These are phyloP conservation scores for Primulina tabacum DNA, from an alignment of 257 asterid species.

Conservation along the genomic window DNA sequence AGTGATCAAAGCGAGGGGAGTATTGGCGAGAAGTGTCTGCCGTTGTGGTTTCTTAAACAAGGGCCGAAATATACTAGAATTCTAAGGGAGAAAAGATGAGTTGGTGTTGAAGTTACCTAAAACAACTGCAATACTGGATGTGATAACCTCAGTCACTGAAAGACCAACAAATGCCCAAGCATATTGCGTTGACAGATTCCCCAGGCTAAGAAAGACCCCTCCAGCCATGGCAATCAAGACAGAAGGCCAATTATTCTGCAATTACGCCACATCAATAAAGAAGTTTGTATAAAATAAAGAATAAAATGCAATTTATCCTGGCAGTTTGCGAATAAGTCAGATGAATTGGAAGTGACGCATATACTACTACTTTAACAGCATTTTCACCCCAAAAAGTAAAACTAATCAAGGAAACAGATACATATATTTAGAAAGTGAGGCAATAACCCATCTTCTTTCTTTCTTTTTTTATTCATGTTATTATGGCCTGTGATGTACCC, in stretches of 20 bases:
- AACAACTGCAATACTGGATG: constrained; percentile 50
- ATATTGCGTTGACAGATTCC: constrained; percentile 44
- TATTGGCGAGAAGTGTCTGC: too few relatives aligned
- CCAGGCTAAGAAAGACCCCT: constrained; percentile 42
- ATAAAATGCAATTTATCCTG: not conserved
- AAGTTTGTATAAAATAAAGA: not conserved
- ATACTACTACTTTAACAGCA: not conserved
- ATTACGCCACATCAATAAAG: not conserved
- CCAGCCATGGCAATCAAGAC: constrained; percentile 47
- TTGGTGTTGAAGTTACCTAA: constrained; percentile 32
- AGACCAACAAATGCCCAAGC: constrained; percentile 56
- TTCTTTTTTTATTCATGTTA: not conserved
- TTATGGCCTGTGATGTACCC: constrained; percentile 16
- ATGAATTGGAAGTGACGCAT: too few relatives aligned
- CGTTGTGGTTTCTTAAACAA: too few relatives aligned
- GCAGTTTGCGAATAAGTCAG: not conserved
- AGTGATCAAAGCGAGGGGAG: too few relatives aligned
- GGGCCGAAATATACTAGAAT: too few relatives aligned
- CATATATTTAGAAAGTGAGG: not conserved
- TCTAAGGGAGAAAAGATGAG: too few relatives aligned
- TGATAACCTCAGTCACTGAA: constrained; percentile 50
- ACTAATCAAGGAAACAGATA: not conserved
- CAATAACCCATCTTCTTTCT: not conserved
- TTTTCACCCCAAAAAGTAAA: not conserved
- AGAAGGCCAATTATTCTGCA: constrained; percentile 46